Evolutionary conservation across 2,329 filamentous ascomycete genomes (phyloP).

Genomic region (Aspergillus melleus): DNA sequence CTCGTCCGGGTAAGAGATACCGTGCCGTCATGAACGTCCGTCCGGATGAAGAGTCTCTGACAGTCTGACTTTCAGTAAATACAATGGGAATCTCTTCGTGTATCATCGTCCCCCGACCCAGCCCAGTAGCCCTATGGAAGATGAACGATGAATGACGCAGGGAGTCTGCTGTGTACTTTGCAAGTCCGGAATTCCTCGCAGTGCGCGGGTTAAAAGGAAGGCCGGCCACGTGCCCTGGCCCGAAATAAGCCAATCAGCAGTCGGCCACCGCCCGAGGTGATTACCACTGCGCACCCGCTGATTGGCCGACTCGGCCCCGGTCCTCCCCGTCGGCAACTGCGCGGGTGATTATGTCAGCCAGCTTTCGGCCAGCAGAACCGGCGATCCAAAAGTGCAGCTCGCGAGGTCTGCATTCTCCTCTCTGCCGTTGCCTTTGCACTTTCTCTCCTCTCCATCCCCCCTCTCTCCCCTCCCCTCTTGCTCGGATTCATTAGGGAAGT

Average conservation of each 20-base stretch:
- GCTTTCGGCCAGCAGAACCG: conserved; percentile 24
- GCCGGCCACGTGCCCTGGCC: conserved; percentile 29
- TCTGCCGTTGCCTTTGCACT: neutral
- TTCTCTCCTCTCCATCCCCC: conserved; percentile 10
- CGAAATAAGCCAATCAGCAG: conserved; percentile 29
- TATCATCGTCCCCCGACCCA: neutral
- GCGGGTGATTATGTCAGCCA: conserved; percentile 38
- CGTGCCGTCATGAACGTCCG: neutral
- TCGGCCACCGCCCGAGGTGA: conserved; percentile 34
- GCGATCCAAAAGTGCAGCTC: conserved; percentile 28
- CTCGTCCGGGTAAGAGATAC: neutral
- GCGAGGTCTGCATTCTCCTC: conserved; percentile 15
- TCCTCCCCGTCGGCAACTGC: conserved; percentile 35
- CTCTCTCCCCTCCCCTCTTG: conserved; percentile 20
- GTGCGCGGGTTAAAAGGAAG: conserved; percentile 27
- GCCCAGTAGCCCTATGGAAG: neutral
- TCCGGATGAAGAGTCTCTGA: neutral
- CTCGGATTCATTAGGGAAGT: conserved; percentile 27
- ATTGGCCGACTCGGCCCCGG: conserved; percentile 36
- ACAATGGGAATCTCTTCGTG: neutral
- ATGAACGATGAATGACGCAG: too few species aligned
- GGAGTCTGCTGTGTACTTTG: neutral
- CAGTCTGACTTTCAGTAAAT: neutral
- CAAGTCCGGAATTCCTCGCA: conserved; percentile 25
- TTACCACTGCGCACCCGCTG: conserved; percentile 34